Evolutionary conservation across 768 basidiomycete species (phyloP), one percentile per base, ranked within the genome.

Genomic region (Cystofilobasidium macerans): DNA sequence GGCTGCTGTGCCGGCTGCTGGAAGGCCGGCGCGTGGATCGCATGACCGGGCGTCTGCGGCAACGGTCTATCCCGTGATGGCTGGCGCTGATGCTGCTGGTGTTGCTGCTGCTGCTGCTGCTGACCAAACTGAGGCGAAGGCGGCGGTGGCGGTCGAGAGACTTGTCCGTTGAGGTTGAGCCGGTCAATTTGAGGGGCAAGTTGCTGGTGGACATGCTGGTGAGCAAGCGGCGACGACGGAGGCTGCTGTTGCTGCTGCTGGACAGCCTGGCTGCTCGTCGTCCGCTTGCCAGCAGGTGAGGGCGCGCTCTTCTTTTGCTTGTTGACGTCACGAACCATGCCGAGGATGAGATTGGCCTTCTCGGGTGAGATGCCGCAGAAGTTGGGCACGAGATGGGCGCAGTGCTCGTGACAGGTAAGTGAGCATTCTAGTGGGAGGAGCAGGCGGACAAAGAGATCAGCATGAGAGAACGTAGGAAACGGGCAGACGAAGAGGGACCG

Each of bases 341-440:
- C 84, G 59, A 99, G 82, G 24, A 99, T 81, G 72, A 86, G 85
- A 75, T 97, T 97, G 57, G 95, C 94, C 42, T 89, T 94, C 77
- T 97, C 94, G 94, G 98, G 98, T 42, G 92, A 91, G 93, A 99
- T 97, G 48, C 95, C 95, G 73, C 95, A 99, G 77, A 99, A 98
- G 77, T 99, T 94, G 66, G 95, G 95, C 45, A 99, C 95, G 65
- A 98, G 83, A 76, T 99, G 95, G 1, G 92, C 89, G 78, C 95
- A 99, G 70, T 91, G 88, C 24, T 90, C 91, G 77, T 99, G 95
- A 72, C 92, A 97, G 54, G 94, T 97, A 71, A 98, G 85, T 72
- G 87, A 85, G 78, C 95, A 99, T 76, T 98, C 94, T 76, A 24
- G 30, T 16, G 1, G 33, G 40, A 32, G 14, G 20, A 12, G 16